Base-by-base conservation (phyloP, 495 filamentous ascomycete species). In the Massariosphaeria phaeospora region DNA sequence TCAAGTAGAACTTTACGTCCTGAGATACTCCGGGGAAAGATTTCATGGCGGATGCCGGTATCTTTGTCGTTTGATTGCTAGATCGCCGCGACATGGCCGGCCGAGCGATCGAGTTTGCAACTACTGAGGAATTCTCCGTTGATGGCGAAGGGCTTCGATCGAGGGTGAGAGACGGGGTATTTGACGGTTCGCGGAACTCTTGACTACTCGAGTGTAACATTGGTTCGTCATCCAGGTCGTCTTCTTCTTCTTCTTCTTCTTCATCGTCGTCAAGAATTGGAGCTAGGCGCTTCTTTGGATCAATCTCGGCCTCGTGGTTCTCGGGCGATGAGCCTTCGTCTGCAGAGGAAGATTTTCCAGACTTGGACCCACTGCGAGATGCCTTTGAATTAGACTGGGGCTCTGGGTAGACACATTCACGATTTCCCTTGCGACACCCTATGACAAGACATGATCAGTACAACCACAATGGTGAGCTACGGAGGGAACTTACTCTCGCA, bases 391-490 rank as follows among this genome's bases (percentile, higher is more conserved):
- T 52, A 23, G 77, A 70, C n/a, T 79, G 66, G 17, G 81, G 77
- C 31, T 86, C 85, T 9, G 89, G 88, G 68, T 91, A 96, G 45
- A 81, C 73, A 64, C 90, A 96, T 29, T 90, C 87, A 66, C 90
- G 77, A 55, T 79, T 85, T 29, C 89, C 89, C 69, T 95, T 96
- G 48, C 81, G 80, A 67, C 89, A 95, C 60, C 88, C 85, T 88
- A 53, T 39, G 13, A 44, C 23, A 18, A 18, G 21, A 57, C 15
- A 40, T 18, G 45, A 38, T 36, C 1, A 47, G 35, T 25, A 31
- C 12, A 30, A 12, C 13, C 11, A 15, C 29, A 44, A 27, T n/a
- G n/a, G 17, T 13, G 15, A 23, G 18, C 30, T 27, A 27, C 52
- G 38, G 13, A 17, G 34, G 11, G 29, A 38, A 65, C 81, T 72